These are phyloP conservation scores for Populus hybrid DNA, from an alignment of 441 rosid species.

Conservation along the genomic window DNA sequence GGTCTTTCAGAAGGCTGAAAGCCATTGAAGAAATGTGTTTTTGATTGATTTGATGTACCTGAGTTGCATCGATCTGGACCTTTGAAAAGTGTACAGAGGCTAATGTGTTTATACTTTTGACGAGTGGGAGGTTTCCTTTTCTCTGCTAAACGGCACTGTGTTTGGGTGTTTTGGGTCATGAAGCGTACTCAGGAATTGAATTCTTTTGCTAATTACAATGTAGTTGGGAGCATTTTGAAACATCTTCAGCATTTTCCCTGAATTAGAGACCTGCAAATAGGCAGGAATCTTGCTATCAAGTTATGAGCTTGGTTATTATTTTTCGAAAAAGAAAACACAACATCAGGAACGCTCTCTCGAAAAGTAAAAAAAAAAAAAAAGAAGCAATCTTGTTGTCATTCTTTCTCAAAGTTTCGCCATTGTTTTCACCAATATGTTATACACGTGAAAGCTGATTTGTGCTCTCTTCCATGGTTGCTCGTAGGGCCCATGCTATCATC, in stretches of 20 bases:
- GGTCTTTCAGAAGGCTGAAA: conserved; percentile 55
- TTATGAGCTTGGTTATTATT: no score
- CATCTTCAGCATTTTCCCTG: no score
- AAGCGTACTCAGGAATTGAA: neutral
- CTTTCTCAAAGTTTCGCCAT: conserved; percentile 14
- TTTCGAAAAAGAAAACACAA: neutral
- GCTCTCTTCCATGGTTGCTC: conserved; percentile 23
- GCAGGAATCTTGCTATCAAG: no score
- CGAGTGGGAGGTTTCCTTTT: conserved; percentile 20
- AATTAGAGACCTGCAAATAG: no score
- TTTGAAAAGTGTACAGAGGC: conserved; percentile 27
- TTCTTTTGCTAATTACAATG: no score
- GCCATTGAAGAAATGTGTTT: conserved; percentile 45
- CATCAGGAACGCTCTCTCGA: neutral
- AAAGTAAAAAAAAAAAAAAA: neutral
- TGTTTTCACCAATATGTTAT: conserved; percentile 19
- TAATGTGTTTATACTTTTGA: conserved; percentile 30
- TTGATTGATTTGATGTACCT: conserved; percentile 47
- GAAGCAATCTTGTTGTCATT: neutral
- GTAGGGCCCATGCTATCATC: conserved; percentile 36
- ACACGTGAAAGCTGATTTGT: conserved; percentile 36
- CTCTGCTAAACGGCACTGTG: conserved; percentile 15
- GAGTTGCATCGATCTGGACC: conserved; percentile 37
- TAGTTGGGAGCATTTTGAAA: no score
- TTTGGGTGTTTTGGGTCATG: conserved; percentile 11